Evolutionary conservation across 2,329 filamentous ascomycete species (phyloP), one percentile per base, ranked within the genome.

Genomic region (Metarhizium anisopliae): DNA sequence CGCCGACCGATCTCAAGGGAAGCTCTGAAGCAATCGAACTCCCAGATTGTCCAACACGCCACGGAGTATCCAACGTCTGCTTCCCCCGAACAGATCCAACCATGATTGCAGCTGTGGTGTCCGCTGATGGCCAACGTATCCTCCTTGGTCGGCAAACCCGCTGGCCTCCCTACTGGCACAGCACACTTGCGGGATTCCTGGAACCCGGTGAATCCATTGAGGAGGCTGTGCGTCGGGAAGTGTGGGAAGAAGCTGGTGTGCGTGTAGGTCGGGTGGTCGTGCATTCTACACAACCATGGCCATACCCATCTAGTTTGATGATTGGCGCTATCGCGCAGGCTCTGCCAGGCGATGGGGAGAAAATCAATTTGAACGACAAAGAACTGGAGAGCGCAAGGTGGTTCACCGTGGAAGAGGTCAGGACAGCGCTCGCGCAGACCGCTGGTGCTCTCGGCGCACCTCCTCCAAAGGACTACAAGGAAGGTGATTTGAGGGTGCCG

Each of bases 21-120:
- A 74, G 73, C 45, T 70, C 70, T 14, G 30, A 18, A 29, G 29
- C 50, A 47, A n/a, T 16, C 7, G 20, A 20, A 6, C 45, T 50
- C 5, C 14, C 51, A 2, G 80, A 86, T 18, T 99, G 94, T 71
- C 85, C 83, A 7, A 95, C 92, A 0, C 83, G 94, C 54, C 87
- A 84, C 43, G 91, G 90, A 30, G 75, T 99, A 50, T 95, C 91
- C 36, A 99, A 99, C 72, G 79, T 96, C 54, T 87, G 81, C 66
- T 97, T 96, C 77, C 93, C 93, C 2, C 84, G 92, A 52, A 96
- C 93, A 2, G 92, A 96, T 64, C 91, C 92, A 1, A 95, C 90
- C 32, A 91, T 97, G 69, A 99, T 99, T 72, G 92, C 95, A 74
- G 93, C 92, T 0, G 86, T 96, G 11, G 82, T 97, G 36, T 95